Percentiles rank a stretch among this genome's conserved stretches.
phyloP scores from a whole-genome alignment of 495 filamentous ascomycete genomes.

The Cryomyces minteri region DNA sequence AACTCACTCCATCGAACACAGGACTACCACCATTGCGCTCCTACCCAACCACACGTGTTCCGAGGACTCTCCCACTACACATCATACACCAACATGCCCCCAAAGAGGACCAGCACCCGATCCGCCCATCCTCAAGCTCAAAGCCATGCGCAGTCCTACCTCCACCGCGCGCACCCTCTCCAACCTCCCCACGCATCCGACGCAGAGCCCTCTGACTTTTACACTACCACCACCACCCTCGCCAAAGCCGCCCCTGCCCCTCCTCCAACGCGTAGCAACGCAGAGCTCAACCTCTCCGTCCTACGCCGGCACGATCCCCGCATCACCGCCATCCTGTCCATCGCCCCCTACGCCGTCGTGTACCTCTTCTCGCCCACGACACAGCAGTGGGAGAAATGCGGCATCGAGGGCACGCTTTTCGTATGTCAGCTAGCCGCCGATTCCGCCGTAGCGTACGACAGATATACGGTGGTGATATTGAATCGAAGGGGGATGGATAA shows the following conservation, averaged over 20 bases:
- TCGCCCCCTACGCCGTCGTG: conserved; percentile 61
- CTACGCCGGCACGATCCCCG: conserved; percentile 54
- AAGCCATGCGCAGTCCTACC: no score
- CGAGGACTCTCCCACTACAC: no score
- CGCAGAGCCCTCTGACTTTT: no score
- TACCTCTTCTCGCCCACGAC: conserved; percentile 49
- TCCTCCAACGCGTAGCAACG: conserved; percentile 43
- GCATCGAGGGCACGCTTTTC: conserved; percentile 67
- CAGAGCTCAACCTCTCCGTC: conserved; percentile 66
- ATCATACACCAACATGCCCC: no score
- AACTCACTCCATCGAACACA: no score
- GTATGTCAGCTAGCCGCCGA: conserved; percentile 37
- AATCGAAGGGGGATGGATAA: conserved; percentile 43
- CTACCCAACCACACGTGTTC: no score
- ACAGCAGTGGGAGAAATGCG: conserved; percentile 56
- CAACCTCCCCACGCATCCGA: no score
- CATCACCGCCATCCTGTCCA: conserved; percentile 46
- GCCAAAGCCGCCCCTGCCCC: conserved; percentile 2
- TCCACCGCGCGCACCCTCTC: no score
- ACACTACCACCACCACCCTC: no score
- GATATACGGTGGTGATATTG: conserved; percentile 40
- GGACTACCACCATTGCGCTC: no score
- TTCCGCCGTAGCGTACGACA: conserved; percentile 21
- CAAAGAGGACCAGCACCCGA: no score
- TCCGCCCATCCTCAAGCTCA: no score